Conservation (phyloP, 2,329 filamentous ascomycete species). For the Hymenoscyphus fraxineus region DNA sequence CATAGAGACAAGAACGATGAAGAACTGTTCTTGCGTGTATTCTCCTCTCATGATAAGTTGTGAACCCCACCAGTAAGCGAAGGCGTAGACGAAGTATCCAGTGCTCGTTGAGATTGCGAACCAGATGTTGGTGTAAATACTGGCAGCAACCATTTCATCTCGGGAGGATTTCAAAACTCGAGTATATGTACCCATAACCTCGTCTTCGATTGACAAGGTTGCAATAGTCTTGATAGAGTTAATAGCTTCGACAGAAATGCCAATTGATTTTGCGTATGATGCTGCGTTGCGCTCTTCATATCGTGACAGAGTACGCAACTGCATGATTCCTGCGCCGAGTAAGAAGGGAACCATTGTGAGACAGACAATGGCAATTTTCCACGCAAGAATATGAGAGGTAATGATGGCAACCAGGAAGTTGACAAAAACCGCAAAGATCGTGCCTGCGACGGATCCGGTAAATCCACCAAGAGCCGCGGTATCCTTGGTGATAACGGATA, state of each 20-base stretch:
- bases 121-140: conserved; percentile 41
- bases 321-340: conserved; percentile 50
- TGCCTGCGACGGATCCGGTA: conserved; percentile 67
- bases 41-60: conserved; percentile 64
- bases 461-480: conserved; percentile 63
- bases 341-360: conserved; percentile 49
- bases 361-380: conserved; percentile 64
- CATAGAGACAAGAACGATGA: conserved; percentile 70
- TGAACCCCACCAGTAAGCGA: conserved; percentile 77
- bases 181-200: conserved; percentile 52
- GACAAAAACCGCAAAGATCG: conserved; percentile 62
- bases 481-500: conserved; percentile 68
- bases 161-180: conserved; percentile 49
- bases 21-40: conserved; percentile 63
- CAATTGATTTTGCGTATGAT: conserved; percentile 60
- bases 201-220: conserved; percentile 51
- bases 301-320: conserved; percentile 57
- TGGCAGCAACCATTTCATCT: conserved; percentile 49
- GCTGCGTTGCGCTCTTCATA: conserved; percentile 62
- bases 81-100: conserved; percentile 65
- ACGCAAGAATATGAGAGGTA: conserved; percentile 66
- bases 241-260: conserved; percentile 57
- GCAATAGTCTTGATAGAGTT: conserved; percentile 61
- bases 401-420: conserved; percentile 67
- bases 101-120: conserved; percentile 56